These are phyloP conservation scores for Trichophyton verrucosum DNA, from an alignment of 2,329 filamentous ascomycete species.

Conservation along the genomic window DNA sequence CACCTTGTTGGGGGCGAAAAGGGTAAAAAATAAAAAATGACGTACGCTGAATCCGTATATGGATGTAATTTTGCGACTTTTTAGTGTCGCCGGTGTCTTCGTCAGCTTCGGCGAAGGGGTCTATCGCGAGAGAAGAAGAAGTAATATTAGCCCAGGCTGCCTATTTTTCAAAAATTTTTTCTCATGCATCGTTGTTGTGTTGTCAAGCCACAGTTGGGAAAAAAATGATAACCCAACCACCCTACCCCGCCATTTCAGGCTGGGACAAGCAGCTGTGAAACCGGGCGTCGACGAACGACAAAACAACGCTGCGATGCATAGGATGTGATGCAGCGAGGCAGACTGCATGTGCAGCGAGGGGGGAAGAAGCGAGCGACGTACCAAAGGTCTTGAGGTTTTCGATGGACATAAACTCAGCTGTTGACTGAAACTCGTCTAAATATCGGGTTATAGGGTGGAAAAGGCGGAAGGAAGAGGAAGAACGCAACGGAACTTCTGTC, in stretches of 20 bases:
- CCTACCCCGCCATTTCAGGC: slow-evolving; percentile 26
- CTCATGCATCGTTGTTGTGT: background rate
- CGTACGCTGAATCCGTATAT: slow-evolving; percentile 98
- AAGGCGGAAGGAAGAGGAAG: slow-evolving; percentile 8
- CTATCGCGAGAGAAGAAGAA: slow-evolving; percentile 37
- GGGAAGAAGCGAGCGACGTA: slow-evolving; percentile 37
- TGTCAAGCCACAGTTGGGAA: slow-evolving; percentile 15
- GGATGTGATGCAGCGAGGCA: background rate
- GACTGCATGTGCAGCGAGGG: background rate
- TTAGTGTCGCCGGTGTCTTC: slow-evolving; percentile 90
- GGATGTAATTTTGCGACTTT: slow-evolving; percentile 95
- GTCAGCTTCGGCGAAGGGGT: slow-evolving; percentile 99
- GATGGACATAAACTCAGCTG: slow-evolving; percentile 92
- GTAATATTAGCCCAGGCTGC: slow-evolving; percentile 4
- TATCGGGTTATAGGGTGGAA: slow-evolving; percentile 25
- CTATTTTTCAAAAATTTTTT: background rate
- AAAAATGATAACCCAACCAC: slow-evolving; percentile 9
- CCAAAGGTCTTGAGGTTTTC: slow-evolving; percentile 96
- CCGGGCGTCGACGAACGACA: background rate
- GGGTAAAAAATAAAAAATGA: slow-evolving; percentile 19
- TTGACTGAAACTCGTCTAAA: slow-evolving; percentile 43
- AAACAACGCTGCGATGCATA: background rate
- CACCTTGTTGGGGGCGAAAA: background rate
- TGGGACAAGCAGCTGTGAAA: slow-evolving; percentile 8
- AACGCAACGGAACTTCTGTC: slow-evolving; percentile 10